Conservation (phyloP, 2,329 filamentous ascomycete genomes). For the Phialophora expanda region DNA sequence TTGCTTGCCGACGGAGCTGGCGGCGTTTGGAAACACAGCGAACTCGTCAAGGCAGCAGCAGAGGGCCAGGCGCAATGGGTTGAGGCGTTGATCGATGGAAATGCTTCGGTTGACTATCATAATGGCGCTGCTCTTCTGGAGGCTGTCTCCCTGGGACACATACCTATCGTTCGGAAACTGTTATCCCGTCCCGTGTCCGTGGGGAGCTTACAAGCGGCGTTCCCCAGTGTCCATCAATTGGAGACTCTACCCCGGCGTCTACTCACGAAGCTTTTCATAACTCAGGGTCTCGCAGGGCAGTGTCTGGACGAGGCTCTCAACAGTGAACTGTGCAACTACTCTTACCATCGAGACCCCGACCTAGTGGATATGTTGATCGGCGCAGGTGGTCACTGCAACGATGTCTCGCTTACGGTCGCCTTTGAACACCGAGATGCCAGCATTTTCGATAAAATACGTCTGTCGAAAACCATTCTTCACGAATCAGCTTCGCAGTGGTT, state of each 20-base stretch:
- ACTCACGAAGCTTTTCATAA: constrained; percentile 19
- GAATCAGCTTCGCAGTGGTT: constrained; percentile 16
- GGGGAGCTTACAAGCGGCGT: constrained; percentile 10
- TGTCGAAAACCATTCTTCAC: constrained; percentile 9
- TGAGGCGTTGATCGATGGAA: constrained; percentile 2
- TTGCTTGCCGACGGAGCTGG: constrained; percentile 6
- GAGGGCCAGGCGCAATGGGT: neutral
- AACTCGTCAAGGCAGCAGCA: constrained; percentile 17
- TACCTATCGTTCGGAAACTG: constrained; percentile 14
- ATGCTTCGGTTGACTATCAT: constrained; percentile 20
- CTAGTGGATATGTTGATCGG: constrained; percentile 18
- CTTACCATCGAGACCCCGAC: constrained; percentile 15
- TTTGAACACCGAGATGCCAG: constrained; percentile 15
- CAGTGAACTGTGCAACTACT: constrained; percentile 22
- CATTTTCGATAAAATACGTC: constrained; percentile 13
- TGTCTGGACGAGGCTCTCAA: constrained; percentile 21
- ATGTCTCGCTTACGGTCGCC: constrained; percentile 15
- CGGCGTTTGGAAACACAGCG: constrained; percentile 12
- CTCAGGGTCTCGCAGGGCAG: constrained; percentile 13
- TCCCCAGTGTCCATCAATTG: constrained; percentile 11
- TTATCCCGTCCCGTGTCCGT: constrained; percentile 16
- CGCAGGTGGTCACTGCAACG: constrained; percentile 7
- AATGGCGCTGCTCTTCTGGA: constrained; percentile 14
- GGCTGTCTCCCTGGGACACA: constrained; percentile 11
- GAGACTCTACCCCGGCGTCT: constrained; percentile 18